phyloP scores from a whole-genome alignment of 345 rosid genomes.

The Kernera saxatilis region DNA sequence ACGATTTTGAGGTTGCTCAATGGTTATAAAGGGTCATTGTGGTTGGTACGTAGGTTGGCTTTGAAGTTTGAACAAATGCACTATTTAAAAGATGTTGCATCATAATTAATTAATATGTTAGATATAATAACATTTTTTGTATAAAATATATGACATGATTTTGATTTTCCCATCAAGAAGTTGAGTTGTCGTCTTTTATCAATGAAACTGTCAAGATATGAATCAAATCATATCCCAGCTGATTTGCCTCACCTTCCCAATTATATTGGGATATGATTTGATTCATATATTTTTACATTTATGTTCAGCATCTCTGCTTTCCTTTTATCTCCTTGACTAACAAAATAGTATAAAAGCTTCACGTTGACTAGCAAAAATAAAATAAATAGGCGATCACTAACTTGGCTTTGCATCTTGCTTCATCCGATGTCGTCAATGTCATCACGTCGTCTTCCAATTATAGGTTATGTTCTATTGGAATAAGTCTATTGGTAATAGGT shows the following conservation, averaged over 20 bases:
- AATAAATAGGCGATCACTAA: neutral
- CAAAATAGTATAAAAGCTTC: no score
- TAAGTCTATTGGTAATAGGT: neutral
- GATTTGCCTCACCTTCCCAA: no score
- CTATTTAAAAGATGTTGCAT: conserved; percentile 22
- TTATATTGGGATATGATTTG: no score
- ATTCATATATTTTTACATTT: no score
- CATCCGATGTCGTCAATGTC: conserved; percentile 20
- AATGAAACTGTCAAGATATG: neutral
- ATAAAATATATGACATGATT: neutral
- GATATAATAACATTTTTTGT: neutral
- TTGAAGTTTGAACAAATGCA: conserved; percentile 19
- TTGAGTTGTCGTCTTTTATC: conserved; percentile 22
- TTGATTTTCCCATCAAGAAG: conserved; percentile 23
- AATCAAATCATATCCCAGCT: no score
- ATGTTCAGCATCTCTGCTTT: no score
- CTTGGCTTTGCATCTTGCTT: conserved; percentile 19
- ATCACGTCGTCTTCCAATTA: conserved; percentile 25
- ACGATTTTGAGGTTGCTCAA: conserved; percentile 18
- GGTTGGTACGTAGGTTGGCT: conserved; percentile 23
- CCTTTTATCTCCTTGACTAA: no score
- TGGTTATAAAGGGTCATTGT: neutral
- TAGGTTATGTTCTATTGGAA: neutral
- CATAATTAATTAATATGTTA: neutral
- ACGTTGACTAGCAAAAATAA: conserved; percentile 13